Conservation (phyloP, 225 moss, liverwort and hornwort species). For the Sphagnum contortum region DNA sequence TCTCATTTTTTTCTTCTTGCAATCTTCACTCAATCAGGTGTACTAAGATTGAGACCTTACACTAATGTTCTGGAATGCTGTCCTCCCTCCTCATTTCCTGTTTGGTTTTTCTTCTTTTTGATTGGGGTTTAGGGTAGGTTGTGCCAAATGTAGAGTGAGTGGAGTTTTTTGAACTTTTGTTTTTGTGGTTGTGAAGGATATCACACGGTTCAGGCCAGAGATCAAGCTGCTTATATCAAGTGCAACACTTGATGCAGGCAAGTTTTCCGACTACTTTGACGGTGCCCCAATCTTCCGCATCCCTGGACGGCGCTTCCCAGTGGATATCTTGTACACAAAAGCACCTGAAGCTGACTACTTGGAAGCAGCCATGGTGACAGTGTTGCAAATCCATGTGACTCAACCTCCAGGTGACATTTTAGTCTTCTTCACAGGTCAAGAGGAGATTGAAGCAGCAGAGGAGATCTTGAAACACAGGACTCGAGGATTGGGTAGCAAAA, state of each 20-base stretch:
- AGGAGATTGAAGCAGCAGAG: slow-evolving; percentile 95
- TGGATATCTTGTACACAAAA: slow-evolving; percentile 82
- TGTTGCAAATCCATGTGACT: slow-evolving; percentile 82
- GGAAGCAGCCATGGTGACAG: slow-evolving; percentile 77
- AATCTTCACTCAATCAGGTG: no score
- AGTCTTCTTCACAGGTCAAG: slow-evolving; percentile 85
- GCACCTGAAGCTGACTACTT: slow-evolving; percentile 96
- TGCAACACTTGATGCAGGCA: slow-evolving; percentile 86
- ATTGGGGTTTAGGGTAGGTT: no score
- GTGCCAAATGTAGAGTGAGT: no score
- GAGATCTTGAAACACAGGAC: slow-evolving; percentile 92
- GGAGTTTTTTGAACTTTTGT: no score
- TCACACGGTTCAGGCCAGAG: slow-evolving; percentile 88
- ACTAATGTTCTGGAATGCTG: no score
- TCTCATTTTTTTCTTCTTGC: no score
- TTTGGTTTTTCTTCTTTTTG: no score
- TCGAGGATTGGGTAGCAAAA: slow-evolving; percentile 77
- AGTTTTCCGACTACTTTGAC: slow-evolving; percentile 85
- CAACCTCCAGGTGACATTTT: slow-evolving; percentile 73
- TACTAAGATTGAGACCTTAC: no score
- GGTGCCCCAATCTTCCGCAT: slow-evolving; percentile 93
- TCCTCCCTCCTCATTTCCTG: no score
- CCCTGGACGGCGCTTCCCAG: slow-evolving; percentile 84
- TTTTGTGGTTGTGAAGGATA: slow-evolving; percentile 45
- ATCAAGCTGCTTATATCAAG: slow-evolving; percentile 92